Percentiles rank a stretch among this genome's conserved stretches.
These are phyloP conservation scores for Mycena rebaudengoi DNA, from an alignment of 768 basidiomycete species.

Conservation along the genomic window DNA sequence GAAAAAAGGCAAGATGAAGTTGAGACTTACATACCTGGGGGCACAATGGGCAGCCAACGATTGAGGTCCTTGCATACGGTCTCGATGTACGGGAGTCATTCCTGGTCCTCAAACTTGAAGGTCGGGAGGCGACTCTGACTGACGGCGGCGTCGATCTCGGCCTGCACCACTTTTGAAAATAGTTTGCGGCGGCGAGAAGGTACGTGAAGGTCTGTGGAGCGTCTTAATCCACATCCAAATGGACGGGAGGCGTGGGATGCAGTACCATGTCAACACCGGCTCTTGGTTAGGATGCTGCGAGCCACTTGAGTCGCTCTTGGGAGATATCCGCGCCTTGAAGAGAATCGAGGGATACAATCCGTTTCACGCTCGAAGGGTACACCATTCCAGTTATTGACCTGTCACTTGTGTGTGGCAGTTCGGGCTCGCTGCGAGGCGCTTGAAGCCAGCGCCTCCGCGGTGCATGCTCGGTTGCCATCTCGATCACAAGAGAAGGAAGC, in stretches of 20 bases:
- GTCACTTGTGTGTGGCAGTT: no score
- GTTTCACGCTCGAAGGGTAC: no score
- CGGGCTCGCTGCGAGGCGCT: constrained; percentile 52
- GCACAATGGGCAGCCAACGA: constrained; percentile 37
- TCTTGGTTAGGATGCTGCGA: constrained; percentile 55
- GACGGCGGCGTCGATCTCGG: constrained; percentile 52
- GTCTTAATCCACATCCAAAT: constrained; percentile 37
- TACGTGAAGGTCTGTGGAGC: constrained; percentile 47
- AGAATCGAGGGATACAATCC: constrained; percentile 43
- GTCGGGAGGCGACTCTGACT: constrained; percentile 50
- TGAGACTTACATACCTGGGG: not conserved
- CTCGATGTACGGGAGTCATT: constrained; percentile 50
- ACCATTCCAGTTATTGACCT: no score
- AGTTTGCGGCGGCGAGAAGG: constrained; percentile 48
- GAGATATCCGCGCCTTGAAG: constrained; percentile 40
- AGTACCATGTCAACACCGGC: no score
- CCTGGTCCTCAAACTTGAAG: constrained; percentile 48
- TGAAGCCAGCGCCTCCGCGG: constrained; percentile 64
- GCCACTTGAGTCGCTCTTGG: constrained; percentile 50
- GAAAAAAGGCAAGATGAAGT: not conserved
- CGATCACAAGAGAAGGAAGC: not conserved
- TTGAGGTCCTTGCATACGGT: constrained; percentile 48
- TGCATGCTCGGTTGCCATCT: constrained; percentile 48
- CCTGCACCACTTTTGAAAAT: constrained; percentile 53
- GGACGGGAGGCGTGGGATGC: no score